A percentile compares a stretch with the other conserved stretches of the same genome.
These are phyloP conservation scores for Penicillium sp. DNA, from an alignment of 2,329 filamentous ascomycete species.

Conservation along the genomic window DNA sequence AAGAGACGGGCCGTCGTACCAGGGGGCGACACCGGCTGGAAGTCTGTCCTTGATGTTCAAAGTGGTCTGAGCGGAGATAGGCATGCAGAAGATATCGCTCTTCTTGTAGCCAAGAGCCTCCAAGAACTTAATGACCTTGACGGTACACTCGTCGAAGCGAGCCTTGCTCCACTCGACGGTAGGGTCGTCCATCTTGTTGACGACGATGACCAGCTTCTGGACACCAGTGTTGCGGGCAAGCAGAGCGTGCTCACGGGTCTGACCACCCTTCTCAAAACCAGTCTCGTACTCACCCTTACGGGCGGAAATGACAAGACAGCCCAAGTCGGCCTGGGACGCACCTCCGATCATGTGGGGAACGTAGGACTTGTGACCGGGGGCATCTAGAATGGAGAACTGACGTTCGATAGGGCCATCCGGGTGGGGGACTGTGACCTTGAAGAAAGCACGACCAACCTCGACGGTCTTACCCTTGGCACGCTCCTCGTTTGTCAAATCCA, in stretches of 20 bases:
- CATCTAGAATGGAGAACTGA: conserved; percentile 94
- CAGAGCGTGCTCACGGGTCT: conserved; percentile 97
- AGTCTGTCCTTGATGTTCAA: conserved; percentile 88
- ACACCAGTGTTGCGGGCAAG: conserved; percentile 98
- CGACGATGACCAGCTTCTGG: conserved; percentile 90
- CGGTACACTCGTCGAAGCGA: conserved; percentile 89
- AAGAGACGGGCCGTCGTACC: conserved; percentile 88
- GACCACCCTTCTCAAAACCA: conserved; percentile 94
- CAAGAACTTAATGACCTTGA: conserved; percentile 84
- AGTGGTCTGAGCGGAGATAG: conserved; percentile 86
- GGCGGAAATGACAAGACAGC: conserved; percentile 93
- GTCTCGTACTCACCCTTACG: conserved; percentile 99
- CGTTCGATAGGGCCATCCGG: conserved; percentile 71
- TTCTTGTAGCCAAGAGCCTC: conserved; percentile 96
- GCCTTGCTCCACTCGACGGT: conserved; percentile 96
- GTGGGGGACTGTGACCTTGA: conserved; percentile 70
- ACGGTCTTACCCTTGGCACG: conserved; percentile 96
- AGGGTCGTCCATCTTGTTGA: conserved; percentile 98
- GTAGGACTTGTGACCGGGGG: conserved; percentile 96
- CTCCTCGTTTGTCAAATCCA: conserved; percentile 97
- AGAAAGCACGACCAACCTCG: conserved; percentile 93
- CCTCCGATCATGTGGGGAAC: conserved; percentile 98
- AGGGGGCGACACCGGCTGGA: conserved; percentile 74
- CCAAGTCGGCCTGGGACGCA: conserved; percentile 90
- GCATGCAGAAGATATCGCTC: conserved; percentile 93